Evolutionary conservation across 495 filamentous ascomycete genomes (phyloP).

Genomic region (Aspergillus affinis): DNA sequence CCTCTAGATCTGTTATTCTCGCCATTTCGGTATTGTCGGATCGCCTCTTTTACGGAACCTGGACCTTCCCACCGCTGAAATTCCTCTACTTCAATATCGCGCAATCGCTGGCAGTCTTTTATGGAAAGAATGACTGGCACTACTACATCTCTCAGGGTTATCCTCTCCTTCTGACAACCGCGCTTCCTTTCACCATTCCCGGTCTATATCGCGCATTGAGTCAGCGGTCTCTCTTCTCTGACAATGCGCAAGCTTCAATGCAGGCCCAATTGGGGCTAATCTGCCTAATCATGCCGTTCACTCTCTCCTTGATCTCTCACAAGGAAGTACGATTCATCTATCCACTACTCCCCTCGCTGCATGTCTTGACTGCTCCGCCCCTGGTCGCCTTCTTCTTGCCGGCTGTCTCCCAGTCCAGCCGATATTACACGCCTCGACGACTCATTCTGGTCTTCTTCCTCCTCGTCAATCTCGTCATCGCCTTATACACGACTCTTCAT

Average conservation of each 20-base stretch:
- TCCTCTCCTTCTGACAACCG: conserved; percentile 82
- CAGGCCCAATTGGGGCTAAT: conserved; percentile 60
- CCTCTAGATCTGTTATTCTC: conserved; percentile 53
- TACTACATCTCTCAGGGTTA: conserved; percentile 92
- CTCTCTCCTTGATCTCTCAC: conserved; percentile 81
- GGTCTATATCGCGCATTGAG: conserved; percentile 60
- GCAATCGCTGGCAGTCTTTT: conserved; percentile 83
- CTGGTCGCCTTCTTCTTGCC: conserved; percentile 64
- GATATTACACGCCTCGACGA: conserved; percentile 42
- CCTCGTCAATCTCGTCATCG: conserved; percentile 66
- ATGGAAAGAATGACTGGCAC: conserved; percentile 87
- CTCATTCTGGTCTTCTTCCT: conserved; percentile 59
- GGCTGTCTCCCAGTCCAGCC: conserved; percentile 31
- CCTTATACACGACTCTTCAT: conserved; percentile 67
- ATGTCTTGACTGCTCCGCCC: conserved; percentile 71
- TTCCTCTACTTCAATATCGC: conserved; percentile 93
- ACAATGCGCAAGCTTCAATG: conserved; percentile 34
- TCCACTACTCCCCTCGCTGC: conserved; percentile 82
- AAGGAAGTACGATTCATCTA: conserved; percentile 99
- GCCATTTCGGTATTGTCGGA: conserved; percentile 67
- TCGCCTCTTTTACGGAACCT: conserved; percentile 77
- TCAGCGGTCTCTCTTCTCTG: conserved; percentile 27
- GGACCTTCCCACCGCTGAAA: conserved; percentile 86
- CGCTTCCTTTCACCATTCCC: conserved; percentile 69
- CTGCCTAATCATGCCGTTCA: conserved; percentile 56